Evolutionary conservation across 305 asterid species (phyloP).

Genomic region (Solanum hybrid): DNA sequence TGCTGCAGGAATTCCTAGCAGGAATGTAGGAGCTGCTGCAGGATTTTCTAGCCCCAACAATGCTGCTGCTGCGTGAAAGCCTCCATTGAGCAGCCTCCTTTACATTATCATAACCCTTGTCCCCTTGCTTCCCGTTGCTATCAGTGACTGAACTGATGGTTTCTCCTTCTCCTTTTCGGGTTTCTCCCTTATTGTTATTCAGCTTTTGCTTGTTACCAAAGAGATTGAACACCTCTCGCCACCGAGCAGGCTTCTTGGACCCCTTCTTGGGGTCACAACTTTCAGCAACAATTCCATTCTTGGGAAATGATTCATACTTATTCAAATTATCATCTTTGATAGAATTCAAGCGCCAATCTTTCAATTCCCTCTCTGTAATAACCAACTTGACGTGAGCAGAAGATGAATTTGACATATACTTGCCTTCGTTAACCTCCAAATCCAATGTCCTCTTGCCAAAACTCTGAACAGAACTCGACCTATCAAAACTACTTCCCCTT

Average conservation of each 20-base stretch:
- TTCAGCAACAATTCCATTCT: conserved; percentile 14
- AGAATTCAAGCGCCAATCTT: conserved; percentile 70
- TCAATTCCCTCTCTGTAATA: conserved; percentile 80
- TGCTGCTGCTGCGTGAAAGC: conserved; percentile 53
- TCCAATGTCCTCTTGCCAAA: conserved; percentile 47
- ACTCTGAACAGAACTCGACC: conserved; percentile 79
- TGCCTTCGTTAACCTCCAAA: conserved; percentile 42
- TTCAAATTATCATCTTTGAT: conserved; percentile 30
- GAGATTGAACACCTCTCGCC: conserved; percentile 58
- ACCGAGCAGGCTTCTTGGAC: conserved; percentile 43
- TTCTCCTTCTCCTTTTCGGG: conserved; percentile 16
- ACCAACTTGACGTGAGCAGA: conserved; percentile 67
- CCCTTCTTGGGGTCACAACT: conserved; percentile 17
- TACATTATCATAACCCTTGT: conserved; percentile 19
- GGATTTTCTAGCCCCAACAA: conserved; percentile 41
- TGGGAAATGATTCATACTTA: conserved; percentile 25
- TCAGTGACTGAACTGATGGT: conserved; percentile 20
- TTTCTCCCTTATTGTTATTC: conserved; percentile 24
- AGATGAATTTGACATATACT: conserved; percentile 24
- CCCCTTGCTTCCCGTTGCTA: conserved; percentile 26
- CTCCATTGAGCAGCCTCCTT: conserved; percentile 29
- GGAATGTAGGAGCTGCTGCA: conserved; percentile 3
- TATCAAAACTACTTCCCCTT: conserved; percentile 76
- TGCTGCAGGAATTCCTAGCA: conserved; percentile 41
- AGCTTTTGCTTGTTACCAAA: conserved; percentile 49